A percentile compares a stretch with the other conserved stretches of the same genome.
Evolutionary conservation across 805 yeast species (phyloP).

Genomic region (Saccharomyces jurei): DNA sequence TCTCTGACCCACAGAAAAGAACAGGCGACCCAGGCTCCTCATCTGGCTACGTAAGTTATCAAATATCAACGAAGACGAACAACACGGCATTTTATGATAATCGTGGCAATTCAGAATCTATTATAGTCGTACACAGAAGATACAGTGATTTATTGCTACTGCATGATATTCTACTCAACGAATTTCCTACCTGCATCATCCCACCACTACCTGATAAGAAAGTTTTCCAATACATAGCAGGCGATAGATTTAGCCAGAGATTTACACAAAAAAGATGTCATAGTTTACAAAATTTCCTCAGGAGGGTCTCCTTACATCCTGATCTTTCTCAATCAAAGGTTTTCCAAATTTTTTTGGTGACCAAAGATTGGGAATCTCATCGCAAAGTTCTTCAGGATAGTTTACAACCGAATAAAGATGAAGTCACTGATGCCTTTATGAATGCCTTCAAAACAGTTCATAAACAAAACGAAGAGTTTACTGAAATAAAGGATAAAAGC

Average conservation of each 20-base stretch:
- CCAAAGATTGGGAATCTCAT: conserved; percentile 30
- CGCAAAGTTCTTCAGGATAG: conserved; percentile 22
- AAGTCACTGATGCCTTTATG: conserved; percentile 84
- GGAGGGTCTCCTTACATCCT: conserved; percentile 70
- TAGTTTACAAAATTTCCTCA: conserved; percentile 68
- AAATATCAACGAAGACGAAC: conserved; percentile 28
- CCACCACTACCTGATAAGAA: conserved; percentile 95
- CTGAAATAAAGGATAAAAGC: conserved; percentile 73
- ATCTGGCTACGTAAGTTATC: conserved; percentile 27
- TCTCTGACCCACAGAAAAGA: conserved; percentile 30
- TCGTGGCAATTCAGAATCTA: conserved; percentile 8
- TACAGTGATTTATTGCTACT: conserved; percentile 81
- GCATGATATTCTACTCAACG: conserved; percentile 64
- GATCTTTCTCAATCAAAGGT: conserved; percentile 59
- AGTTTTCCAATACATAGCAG: conserved; percentile 84
- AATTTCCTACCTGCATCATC: conserved; percentile 75
- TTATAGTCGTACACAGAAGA: conserved; percentile 42
- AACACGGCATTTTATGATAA: conserved; percentile 21
- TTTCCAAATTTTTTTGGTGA: conserved; percentile 28
- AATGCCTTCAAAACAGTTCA: conserved; percentile 81
- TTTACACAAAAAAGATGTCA: conserved; percentile 78
- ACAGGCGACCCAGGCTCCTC: conserved; percentile 21
- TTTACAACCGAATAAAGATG: conserved; percentile 39
- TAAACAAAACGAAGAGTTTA: conserved; percentile 64
- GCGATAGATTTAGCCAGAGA: conserved; percentile 80